Evolutionary conservation across 192 early-diverging fungal genomes (phyloP).

Genomic region (Coemansia aciculifera): DNA sequence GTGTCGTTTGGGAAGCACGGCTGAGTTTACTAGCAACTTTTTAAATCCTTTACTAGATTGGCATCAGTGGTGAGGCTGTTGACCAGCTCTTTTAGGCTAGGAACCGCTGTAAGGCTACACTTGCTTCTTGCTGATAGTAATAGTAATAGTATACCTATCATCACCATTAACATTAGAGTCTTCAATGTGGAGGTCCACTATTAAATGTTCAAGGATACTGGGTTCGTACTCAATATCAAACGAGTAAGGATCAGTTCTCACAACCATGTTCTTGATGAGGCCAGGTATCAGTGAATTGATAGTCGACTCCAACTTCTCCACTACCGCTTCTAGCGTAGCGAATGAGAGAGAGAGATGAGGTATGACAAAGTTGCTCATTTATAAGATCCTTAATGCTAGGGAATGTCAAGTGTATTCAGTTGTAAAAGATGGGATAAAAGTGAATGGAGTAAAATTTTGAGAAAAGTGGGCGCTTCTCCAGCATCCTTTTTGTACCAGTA

Average conservation of each 20-base stretch:
- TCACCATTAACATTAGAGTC: not conserved
- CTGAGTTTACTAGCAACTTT: too few species aligned
- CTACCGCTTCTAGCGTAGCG: not conserved
- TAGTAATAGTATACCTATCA: not conserved
- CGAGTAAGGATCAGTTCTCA: not conserved
- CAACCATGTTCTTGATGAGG: not conserved
- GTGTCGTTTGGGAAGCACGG: too few species aligned
- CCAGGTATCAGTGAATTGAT: not conserved
- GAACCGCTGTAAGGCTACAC: too few species aligned
- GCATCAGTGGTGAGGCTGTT: too few species aligned
- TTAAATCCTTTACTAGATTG: too few species aligned
- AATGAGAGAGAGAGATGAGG: not conserved
- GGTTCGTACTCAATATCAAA: not conserved
- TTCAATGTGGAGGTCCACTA: not conserved
- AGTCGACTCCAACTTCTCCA: not conserved
- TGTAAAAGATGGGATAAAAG: too few species aligned
- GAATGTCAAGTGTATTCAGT: too few species aligned
- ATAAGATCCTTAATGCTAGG: too few species aligned
- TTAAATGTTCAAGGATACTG: not conserved
- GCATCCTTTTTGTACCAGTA: not conserved
- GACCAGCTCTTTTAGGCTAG: too few species aligned
- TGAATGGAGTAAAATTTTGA: not conserved
- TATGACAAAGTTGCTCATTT: not conserved
- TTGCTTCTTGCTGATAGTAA: not conserved
- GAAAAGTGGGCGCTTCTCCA: not conserved